Conservation (phyloP, 2,329 filamentous ascomycete species). For the Colletotrichum agaves region DNA sequence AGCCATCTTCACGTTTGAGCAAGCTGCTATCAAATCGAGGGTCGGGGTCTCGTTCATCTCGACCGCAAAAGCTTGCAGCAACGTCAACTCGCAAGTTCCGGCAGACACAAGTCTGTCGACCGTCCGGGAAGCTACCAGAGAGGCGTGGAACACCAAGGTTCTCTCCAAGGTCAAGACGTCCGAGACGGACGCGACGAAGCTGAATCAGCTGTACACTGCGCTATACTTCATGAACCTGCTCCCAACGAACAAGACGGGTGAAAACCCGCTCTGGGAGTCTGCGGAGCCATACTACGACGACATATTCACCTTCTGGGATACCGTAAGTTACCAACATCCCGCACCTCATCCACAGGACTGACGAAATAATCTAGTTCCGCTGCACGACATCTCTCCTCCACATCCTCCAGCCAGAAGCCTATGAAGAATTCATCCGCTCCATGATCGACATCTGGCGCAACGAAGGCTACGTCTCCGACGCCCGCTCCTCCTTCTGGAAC, state of each 20-base stretch:
- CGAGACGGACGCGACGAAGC: constrained; percentile 62
- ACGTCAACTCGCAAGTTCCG: constrained; percentile 67
- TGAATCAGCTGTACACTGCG: constrained; percentile 73
- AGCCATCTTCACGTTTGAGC: constrained; percentile 65
- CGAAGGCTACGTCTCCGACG: constrained; percentile 73
- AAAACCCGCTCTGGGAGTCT: constrained; percentile 74
- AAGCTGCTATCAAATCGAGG: constrained; percentile 60
- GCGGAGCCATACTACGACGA: constrained; percentile 77
- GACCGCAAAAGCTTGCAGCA: constrained; percentile 66
- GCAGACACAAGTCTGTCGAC: constrained; percentile 52
- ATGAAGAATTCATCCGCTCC: constrained; percentile 74
- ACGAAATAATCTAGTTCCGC: constrained; percentile 59
- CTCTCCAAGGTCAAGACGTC: constrained; percentile 72
- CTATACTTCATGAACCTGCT: constrained; percentile 77
- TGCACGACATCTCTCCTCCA: constrained; percentile 74
- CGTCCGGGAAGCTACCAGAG: constrained; percentile 59
- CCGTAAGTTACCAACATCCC: constrained; percentile 35
- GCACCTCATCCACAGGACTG: background rate
- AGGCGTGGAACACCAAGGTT: constrained; percentile 70
- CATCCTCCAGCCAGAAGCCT: constrained; percentile 69
- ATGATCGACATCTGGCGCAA: constrained; percentile 75
- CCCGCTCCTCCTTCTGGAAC: constrained; percentile 74
- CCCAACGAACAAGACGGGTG: constrained; percentile 76
- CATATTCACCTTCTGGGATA: constrained; percentile 76
- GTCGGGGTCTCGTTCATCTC: constrained; percentile 79